Base-by-base conservation (phyloP, 1,284 basidiomycete genomes). In the Cryptococcus deneoformans region DNA sequence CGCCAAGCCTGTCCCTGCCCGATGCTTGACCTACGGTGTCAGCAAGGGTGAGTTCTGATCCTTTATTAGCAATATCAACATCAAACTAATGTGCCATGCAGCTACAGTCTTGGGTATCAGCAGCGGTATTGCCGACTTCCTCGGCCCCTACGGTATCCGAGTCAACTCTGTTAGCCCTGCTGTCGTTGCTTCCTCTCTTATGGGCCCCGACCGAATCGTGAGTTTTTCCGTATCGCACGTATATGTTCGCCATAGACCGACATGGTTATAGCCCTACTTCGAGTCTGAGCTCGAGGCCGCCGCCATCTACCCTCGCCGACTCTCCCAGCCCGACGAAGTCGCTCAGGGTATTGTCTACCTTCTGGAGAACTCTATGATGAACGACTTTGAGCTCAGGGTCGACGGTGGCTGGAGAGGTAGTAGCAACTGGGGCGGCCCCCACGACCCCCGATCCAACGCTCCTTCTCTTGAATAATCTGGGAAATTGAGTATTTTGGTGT, bases 351-450 rank as follows among this genome's bases (percentile, higher is more conserved):
- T 60, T 45, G 51, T 62, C 44, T 69, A 54, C 57, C 58, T 71
- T 38, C 65, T 69, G 48, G 63, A 68, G 53, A 66, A 68, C 53
- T 53, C 47, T n/a, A 65, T 71, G 63, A 61, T 69, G 58, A 71
- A 69, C 58, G 67, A 60, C 40, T 61, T 59, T 48, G 47, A 63
- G 40, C 49, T 63, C 35, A 53, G 55, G 11, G 51, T 63, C 43
- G 61, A 63, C 46, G 61, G 58, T n/a, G 61, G 55, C 9, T 63
- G 61, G 61, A 51, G 61, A 24, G 54, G 52, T 16, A 50, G 45
- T 38, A 56, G 55, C 40, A 62, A 60, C 58, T 62, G 61, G 61
- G 54, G 54, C 2, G 54, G 58, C 9, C 51, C 58, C 40, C n/a
- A 49, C 7, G 57, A 56, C 55, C 58, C 47, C n/a, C 47, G 47